Percentiles rank a stretch among this genome's conserved stretches.
Evolutionary conservation across 805 yeast species (phyloP).

Genomic region (Gaillardinia entomophila): DNA sequence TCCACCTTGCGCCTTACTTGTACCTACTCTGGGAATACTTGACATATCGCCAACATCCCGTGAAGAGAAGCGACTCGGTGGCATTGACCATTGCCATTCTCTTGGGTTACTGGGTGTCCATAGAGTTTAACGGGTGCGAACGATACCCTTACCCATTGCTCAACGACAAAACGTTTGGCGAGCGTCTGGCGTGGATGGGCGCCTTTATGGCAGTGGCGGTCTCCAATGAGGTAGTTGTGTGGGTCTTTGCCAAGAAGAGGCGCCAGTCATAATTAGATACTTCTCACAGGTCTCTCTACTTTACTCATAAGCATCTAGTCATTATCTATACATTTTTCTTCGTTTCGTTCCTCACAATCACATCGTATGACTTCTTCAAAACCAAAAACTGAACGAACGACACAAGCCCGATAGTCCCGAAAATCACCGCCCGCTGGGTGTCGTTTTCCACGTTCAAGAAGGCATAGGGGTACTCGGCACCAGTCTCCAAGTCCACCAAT

Average conservation of each 20-base stretch:
- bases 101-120: slow-evolving; percentile 10
- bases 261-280: no score
- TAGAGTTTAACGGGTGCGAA: slow-evolving; percentile 6
- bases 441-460: slow-evolving; percentile 51
- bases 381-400: slow-evolving; percentile 27
- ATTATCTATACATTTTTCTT: no score
- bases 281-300: no score
- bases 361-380: slow-evolving; percentile 20
- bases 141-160: slow-evolving; percentile 16
- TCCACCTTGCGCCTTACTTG: slow-evolving; percentile 21
- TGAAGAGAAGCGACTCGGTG: slow-evolving; percentile 1
- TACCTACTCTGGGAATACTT: slow-evolving; percentile 7
- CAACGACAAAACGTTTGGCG: slow-evolving; percentile 1
- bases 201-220: slow-evolving; percentile 4
- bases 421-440: slow-evolving; percentile 41
- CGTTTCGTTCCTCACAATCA: slow-evolving; percentile 5
- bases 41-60: slow-evolving; percentile 1
- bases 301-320: no score
- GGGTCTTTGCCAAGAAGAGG: no score
- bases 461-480: slow-evolving; percentile 61
- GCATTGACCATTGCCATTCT: slow-evolving; percentile 5
- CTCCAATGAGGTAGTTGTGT: no score
- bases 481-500: slow-evolving; percentile 40
- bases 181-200: slow-evolving; percentile 7
- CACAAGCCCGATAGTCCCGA: slow-evolving; percentile 35